phyloP scores from a whole-genome alignment of 2,329 filamentous ascomycete species.

The Alternaria sp. region DNA sequence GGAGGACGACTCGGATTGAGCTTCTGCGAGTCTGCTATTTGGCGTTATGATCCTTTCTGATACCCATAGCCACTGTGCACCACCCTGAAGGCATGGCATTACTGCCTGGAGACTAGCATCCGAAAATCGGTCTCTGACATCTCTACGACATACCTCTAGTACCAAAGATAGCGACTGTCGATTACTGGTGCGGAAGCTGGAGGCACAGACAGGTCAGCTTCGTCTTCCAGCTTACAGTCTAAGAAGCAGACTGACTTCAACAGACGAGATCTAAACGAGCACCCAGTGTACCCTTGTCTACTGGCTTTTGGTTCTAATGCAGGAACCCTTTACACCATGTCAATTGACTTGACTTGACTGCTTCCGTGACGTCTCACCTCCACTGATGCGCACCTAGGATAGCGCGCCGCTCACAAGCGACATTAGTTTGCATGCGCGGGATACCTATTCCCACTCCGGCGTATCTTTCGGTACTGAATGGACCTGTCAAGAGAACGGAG shows the following conservation, averaged over 20 bases:
- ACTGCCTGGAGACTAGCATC: neutral
- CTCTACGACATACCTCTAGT: neutral
- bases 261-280: neutral
- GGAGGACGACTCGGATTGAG: slow-evolving; percentile 39
- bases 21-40: neutral
- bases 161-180: neutral
- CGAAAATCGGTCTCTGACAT: neutral
- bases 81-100: neutral
- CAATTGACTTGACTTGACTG: neutral
- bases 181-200: neutral
- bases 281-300: neutral
- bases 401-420: neutral
- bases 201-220: neutral
- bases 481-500: neutral
- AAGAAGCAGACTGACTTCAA: neutral
- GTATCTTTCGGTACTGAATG: neutral
- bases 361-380: neutral
- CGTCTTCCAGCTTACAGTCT: neutral
- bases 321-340: slow-evolving; percentile 8
- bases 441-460: neutral
- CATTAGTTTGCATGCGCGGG: neutral
- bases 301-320: slow-evolving; percentile 4
- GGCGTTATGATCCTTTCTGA: neutral
- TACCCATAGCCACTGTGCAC: neutral
- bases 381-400: neutral